phyloP scores from a whole-genome alignment of 108 stramenopile genomes.

The Skeletonema potamos region DNA sequence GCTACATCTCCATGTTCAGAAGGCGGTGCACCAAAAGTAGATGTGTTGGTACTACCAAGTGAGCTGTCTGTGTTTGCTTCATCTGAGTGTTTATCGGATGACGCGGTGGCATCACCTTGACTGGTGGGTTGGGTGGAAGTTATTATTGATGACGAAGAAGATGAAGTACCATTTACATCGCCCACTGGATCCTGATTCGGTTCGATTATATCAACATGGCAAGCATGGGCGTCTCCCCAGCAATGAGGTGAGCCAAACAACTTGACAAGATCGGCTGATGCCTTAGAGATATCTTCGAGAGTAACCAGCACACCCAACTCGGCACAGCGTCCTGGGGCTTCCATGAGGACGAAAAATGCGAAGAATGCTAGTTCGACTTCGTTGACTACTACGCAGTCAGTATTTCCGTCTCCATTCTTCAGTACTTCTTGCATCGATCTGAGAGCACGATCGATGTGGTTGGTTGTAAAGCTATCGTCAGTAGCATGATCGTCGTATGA shows the following conservation, averaged over 20 bases:
- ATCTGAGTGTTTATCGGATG: background rate
- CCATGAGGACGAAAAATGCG: slow-evolving; percentile 5
- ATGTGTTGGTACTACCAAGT: too few relatives aligned
- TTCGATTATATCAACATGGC: background rate
- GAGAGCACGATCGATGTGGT: background rate
- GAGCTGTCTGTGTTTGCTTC: background rate
- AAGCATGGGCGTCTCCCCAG: slow-evolving; percentile 7
- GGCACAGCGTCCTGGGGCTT: slow-evolving; percentile 6
- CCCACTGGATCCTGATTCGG: too few relatives aligned
- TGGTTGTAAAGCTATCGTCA: background rate
- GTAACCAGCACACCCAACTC: slow-evolving; percentile 5
- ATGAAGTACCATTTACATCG: background rate
- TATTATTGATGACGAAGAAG: background rate
- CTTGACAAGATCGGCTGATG: slow-evolving; percentile 15
- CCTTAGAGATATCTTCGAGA: slow-evolving; percentile 1
- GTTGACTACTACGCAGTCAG: background rate
- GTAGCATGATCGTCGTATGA: background rate
- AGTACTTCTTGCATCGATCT: background rate
- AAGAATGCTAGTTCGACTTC: background rate
- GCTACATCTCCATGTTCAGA: background rate
- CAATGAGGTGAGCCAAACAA: slow-evolving; percentile 21
- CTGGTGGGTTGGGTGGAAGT: background rate
- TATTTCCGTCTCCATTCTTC: background rate
- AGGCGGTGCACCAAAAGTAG: too few relatives aligned
- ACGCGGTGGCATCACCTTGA: background rate